Evolutionary conservation across 2,329 filamentous ascomycete species (phyloP).

Genomic region (Periconia sp.): DNA sequence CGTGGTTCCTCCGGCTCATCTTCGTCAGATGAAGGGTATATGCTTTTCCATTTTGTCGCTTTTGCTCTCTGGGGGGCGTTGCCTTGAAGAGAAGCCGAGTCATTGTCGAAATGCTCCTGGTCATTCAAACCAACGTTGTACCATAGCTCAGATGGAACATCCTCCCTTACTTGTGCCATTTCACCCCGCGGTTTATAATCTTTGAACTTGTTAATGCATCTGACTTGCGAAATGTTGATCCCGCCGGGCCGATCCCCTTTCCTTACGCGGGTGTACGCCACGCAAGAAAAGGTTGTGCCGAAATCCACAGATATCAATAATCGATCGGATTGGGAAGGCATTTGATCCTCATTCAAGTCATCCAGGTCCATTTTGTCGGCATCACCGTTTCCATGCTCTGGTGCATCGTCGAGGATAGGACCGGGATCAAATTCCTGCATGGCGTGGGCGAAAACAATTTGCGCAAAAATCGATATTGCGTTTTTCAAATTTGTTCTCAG

Average conservation of each 20-base stretch:
- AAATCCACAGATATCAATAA: conserved; percentile 17
- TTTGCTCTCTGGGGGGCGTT: not conserved
- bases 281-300: conserved; percentile 20
- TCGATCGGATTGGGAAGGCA: not conserved
- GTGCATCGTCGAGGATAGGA: not conserved
- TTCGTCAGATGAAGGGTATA: not conserved
- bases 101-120: not conserved
- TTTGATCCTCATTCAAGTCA: not conserved
- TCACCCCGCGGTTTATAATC: conserved; percentile 3
- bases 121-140: conserved; percentile 3
- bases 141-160: conserved; percentile 15
- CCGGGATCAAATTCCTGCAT: conserved; percentile 5
- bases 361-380: conserved; percentile 3
- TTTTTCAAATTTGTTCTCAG: no score
- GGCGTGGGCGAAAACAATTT: not conserved
- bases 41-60: not conserved
- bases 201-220: conserved; percentile 10
- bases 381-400: conserved; percentile 2
- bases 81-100: not conserved
- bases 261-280: conserved; percentile 12
- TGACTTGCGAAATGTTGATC: conserved; percentile 1
- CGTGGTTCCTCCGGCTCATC: not conserved
- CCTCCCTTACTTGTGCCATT: not conserved
- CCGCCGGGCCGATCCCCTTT: conserved; percentile 4
- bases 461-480: not conserved